Base-by-base conservation (phyloP, 2,329 filamentous ascomycete species). In the Raffaelea arxii region DNA sequence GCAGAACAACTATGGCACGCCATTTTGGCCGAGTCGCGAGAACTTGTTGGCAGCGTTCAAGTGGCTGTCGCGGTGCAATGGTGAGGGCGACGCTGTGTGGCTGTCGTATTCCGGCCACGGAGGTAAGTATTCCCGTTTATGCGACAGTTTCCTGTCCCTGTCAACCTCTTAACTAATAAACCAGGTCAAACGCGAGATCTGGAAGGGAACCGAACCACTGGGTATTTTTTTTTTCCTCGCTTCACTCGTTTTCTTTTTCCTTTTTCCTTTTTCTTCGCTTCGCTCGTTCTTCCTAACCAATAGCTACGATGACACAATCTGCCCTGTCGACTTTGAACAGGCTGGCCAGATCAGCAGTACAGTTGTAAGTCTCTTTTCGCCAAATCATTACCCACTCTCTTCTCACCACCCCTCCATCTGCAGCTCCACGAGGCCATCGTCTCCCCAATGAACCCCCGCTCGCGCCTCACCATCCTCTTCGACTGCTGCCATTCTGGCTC, bases 401-500 rank as follows among this genome's bases (percentile, higher is more conserved):
- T 40, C 37, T 19, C 6, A 25, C 38, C 6, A 25, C 38, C 22
- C 18, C 18, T 11, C 23, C 14, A 6, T 19, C 18, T 9, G 9
- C 43, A 63, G 48, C 59, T 78, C 16, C 75, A 80, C 54, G 62
- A 68, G 40, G 65, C 67, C 42, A 67, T 78, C 10, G 71, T 79
- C 18, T 70, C 70, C 1, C 60, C 62, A 2, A 63, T 80, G 58
- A 67, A 72, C 21, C 66, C 71, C 0, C 65, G 61, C 12, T 71
- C 69, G 51, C 70, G 70, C 2, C 63, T 78, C 14, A 76, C 75
- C 55, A 68, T 77, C 52, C 60, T 80, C 24, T 72, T 81, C 54
- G 77, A 81, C 56, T 80, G 77, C 59, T 81, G 77, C 54, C 77
- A 80, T 58, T 76, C 72, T 2, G 77, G 77, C 25, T 77, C 74